Base-by-base conservation (phyloP, 352 stramenopile species). In the Globisporangium solare region DNA sequence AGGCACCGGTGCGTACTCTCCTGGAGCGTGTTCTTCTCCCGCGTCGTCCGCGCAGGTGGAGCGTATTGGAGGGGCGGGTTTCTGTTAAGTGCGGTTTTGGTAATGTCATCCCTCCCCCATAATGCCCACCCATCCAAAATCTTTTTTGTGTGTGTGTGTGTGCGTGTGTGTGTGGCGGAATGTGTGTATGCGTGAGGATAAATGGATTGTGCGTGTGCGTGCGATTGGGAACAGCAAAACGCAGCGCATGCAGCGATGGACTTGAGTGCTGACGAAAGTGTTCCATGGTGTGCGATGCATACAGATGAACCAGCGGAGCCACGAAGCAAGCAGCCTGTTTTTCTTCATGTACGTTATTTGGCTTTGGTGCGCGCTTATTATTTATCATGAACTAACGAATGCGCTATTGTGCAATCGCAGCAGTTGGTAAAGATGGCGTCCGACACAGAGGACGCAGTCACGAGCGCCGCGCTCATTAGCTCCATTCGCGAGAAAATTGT, bases 401-500 rank as follows among this genome's bases (percentile, higher is more conserved):
- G 17, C 63, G 31, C 57, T 39, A 66, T 53, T 64, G 40, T 64
- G 31, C 60, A 32, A 41, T 39, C 53, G 35, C 50, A 58, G 70
- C 56, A 88, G 76, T 73, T 88, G 57, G 68, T 68, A 74, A 75
- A 60, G 56, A 88, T 75, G 74, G 65, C 64, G 50, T 73, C 61
- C 51, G 75, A 79, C 51, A 69, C 63, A 48, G 63, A 81, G 50
- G 66, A 64, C 56, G 64, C 48, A 15, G 47, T 59, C 11, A 31
- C 58, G 31, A 74, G 68, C 55, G 63, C 66, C 41, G 75, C 64
- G 62, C 60, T 90, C 50, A 61, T 90, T 46, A 53, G 51, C 14
- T 63, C 70, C 50, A 83, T 89, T 37, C 75, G 78, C 48, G 75
- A 74, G 41, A 79, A 72, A 67, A 79, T 91, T 64, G 67, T 86